These are phyloP conservation scores for Neofusicoccum sp. DNA, from an alignment of 2,329 filamentous ascomycete species.

Conservation along the genomic window DNA sequence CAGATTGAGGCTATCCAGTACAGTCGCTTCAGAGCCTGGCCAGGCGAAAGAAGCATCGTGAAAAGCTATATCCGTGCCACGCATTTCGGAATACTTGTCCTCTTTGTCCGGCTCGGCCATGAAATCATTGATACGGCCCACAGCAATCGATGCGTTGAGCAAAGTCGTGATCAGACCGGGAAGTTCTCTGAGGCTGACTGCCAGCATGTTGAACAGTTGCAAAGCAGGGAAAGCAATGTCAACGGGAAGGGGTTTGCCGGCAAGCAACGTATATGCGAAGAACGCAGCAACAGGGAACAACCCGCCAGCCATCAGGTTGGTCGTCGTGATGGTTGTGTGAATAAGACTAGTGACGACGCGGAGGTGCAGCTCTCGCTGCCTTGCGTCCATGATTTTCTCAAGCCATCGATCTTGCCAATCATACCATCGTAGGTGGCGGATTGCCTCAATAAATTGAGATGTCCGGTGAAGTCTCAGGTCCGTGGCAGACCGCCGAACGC, in stretches of 20 bases:
- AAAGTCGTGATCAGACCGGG: slow-evolving; percentile 75
- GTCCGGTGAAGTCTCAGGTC: slow-evolving; percentile 79
- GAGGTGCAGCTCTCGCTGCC: slow-evolving; percentile 68
- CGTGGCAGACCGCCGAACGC: slow-evolving; percentile 70
- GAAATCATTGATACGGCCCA: slow-evolving; percentile 80
- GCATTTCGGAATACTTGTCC: slow-evolving; percentile 45
- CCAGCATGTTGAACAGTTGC: slow-evolving; percentile 76
- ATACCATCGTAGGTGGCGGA: slow-evolving; percentile 79
- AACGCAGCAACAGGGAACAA: slow-evolving; percentile 81
- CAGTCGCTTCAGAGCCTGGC: slow-evolving; percentile 66
- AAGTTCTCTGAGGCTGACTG: slow-evolving; percentile 71
- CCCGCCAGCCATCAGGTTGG: slow-evolving; percentile 71
- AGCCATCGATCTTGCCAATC: slow-evolving; percentile 81
- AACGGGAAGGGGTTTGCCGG: slow-evolving; percentile 68
- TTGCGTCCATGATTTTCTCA: slow-evolving; percentile 66
- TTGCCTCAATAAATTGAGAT: slow-evolving; percentile 83
- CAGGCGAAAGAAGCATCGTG: slow-evolving; percentile 74
- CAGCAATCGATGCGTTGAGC: slow-evolving; percentile 80
- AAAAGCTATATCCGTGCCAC: slow-evolving; percentile 53
- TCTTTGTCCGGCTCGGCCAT: slow-evolving; percentile 83
- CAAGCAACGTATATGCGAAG: slow-evolving; percentile 75
- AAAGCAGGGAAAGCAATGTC: slow-evolving; percentile 87
- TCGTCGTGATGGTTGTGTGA: slow-evolving; percentile 64
- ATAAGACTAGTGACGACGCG: slow-evolving; percentile 67
- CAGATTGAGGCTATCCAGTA: slow-evolving; percentile 58